Conservation (phyloP, 768 basidiomycete species). For the Leucogyrophana mollusca region DNA sequence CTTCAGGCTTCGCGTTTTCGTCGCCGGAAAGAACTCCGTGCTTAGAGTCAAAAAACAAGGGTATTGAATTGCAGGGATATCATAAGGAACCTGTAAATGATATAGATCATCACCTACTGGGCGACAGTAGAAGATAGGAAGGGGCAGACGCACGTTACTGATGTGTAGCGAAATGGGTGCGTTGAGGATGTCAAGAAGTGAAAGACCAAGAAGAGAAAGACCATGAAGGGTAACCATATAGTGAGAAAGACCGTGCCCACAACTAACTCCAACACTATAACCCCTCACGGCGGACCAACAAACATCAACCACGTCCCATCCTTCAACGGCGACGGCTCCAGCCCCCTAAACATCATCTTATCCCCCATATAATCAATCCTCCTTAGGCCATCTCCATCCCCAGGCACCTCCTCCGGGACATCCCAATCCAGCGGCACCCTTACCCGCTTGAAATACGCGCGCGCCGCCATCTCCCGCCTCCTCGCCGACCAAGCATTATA, state of each 20-base stretch:
- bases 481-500: slow-evolving; percentile 18
- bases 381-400: slow-evolving; percentile 27
- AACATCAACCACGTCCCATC: slow-evolving; percentile 37
- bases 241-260: neutral
- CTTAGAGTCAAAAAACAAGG: too few species aligned
- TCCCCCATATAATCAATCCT: slow-evolving; percentile 50
- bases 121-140: too few species aligned
- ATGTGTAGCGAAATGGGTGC: too few species aligned
- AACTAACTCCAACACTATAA: neutral
- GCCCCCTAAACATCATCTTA: slow-evolving; percentile 47
- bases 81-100: too few species aligned
- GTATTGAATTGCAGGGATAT: too few species aligned
- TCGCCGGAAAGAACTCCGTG: too few species aligned
- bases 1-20: too few species aligned
- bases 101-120: too few species aligned
- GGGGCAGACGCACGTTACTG: too few species aligned
- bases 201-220: too few species aligned
- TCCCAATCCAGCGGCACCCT: slow-evolving; percentile 13
- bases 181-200: too few species aligned
- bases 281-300: slow-evolving; percentile 21
- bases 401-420: slow-evolving; percentile 22
- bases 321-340: slow-evolving; percentile 48
- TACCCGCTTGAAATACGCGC: slow-evolving; percentile 29
- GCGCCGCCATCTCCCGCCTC: slow-evolving; percentile 29
- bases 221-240: neutral